Evolutionary conservation across 768 basidiomycete genomes (phyloP).

Genomic region (Boletus edulis): DNA sequence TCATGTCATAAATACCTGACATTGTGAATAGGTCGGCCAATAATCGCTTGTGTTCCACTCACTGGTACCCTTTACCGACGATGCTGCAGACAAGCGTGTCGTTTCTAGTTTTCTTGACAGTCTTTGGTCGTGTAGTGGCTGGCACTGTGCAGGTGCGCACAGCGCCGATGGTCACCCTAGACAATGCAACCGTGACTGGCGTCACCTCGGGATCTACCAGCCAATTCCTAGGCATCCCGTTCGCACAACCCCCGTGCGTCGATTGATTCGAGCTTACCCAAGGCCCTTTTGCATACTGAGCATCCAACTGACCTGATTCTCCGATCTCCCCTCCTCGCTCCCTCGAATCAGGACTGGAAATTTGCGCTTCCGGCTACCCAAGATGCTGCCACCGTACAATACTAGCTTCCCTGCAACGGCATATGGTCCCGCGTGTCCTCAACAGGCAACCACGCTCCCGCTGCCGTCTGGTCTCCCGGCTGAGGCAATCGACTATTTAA

Average conservation of each 20-base stretch:
- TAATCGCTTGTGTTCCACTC: no score
- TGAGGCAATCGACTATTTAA: conserved; percentile 18
- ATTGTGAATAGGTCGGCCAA: no score
- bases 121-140: not conserved
- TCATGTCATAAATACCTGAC: no score
- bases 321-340: no score
- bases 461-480: conserved; percentile 10
- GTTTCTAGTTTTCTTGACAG: not conserved
- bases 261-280: not conserved
- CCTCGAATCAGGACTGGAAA: conserved; percentile 26
- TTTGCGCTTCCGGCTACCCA: conserved; percentile 33
- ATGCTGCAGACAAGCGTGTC: not conserved
- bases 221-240: conserved; percentile 41
- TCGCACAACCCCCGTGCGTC: conserved; percentile 38
- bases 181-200: conserved; percentile 31
- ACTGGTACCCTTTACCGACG: no score
- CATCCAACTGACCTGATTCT: no score
- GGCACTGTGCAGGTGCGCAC: not conserved
- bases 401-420: conserved; percentile 2
- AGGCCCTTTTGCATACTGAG: no score
- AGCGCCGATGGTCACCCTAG: conserved; percentile 26
- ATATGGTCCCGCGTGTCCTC: conserved; percentile 11
- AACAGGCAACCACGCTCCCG: conserved; percentile 5
- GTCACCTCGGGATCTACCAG: conserved; percentile 17
- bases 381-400: conserved; percentile 3